These are phyloP conservation scores for Zygotorulaspora sp. DNA, from an alignment of 805 yeast genomes.

Conservation along the genomic window DNA sequence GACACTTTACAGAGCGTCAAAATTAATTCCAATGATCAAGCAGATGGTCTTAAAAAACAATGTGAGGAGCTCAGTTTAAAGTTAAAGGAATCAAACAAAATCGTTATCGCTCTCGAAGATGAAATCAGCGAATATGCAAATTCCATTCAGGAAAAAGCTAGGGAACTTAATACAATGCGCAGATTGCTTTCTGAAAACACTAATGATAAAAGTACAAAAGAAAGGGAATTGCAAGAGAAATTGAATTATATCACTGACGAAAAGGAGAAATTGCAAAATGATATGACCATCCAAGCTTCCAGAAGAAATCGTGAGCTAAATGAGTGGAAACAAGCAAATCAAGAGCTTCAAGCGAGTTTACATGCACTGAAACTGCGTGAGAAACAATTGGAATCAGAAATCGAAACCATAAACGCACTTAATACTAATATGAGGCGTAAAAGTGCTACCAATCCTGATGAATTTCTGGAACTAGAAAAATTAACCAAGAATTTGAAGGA, in stretches of 20 bases:
- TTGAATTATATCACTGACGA: conserved; percentile 54
- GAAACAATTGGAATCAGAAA: conserved; percentile 27
- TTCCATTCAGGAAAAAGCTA: conserved; percentile 70
- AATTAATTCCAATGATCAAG: conserved; percentile 40
- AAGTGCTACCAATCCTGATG: conserved; percentile 26
- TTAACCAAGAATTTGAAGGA: conserved; percentile 43
- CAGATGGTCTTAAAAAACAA: conserved; percentile 54
- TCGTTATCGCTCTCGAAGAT: conserved; percentile 67
- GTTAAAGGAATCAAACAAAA: conserved; percentile 56
- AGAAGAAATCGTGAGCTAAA: conserved; percentile 64
- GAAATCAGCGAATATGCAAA: conserved; percentile 74
- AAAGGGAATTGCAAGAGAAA: conserved; percentile 53
- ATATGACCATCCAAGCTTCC: conserved; percentile 44
- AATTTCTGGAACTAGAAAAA: conserved; percentile 32
- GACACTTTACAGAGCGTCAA: conserved; percentile 37
- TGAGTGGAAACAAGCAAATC: conserved; percentile 46
- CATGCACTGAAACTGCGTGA: conserved; percentile 39
- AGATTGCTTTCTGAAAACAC: conserved; percentile 65
- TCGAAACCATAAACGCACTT: conserved; percentile 30
- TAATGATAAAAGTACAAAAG: conserved; percentile 46
- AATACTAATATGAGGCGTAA: conserved; percentile 31
- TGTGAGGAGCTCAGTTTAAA: conserved; percentile 68
- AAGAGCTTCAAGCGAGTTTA: conserved; percentile 38
- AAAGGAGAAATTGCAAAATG: conserved; percentile 54
- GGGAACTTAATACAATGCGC: conserved; percentile 73